These are phyloP conservation scores for Colletotrichum brevisporum DNA, from an alignment of 2,329 filamentous ascomycete genomes.

Conservation along the genomic window DNA sequence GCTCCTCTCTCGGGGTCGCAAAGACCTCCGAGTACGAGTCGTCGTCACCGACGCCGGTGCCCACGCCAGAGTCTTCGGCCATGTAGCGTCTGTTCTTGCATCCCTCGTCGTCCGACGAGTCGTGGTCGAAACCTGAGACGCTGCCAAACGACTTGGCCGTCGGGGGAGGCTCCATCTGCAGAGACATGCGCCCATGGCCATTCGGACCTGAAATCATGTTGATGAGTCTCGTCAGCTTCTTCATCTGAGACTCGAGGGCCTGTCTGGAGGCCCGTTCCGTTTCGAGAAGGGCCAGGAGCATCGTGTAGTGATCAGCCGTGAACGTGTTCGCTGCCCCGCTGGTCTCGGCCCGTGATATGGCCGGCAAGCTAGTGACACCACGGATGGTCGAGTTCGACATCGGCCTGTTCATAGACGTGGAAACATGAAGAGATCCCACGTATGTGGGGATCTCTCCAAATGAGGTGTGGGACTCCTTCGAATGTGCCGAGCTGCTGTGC, in stretches of 20 bases:
- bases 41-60: slow-evolving; percentile 53
- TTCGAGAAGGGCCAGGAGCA: slow-evolving; percentile 66
- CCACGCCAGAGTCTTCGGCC: slow-evolving; percentile 54
- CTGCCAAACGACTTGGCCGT: slow-evolving; percentile 54
- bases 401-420: slow-evolving; percentile 52
- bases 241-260: slow-evolving; percentile 70
- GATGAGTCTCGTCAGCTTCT: slow-evolving; percentile 64
- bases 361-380: slow-evolving; percentile 61
- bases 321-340: slow-evolving; percentile 45
- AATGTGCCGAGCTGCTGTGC: slow-evolving; percentile 55
- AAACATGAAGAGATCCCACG: slow-evolving; percentile 58
- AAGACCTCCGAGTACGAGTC: slow-evolving; percentile 64
- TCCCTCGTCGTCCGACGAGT: slow-evolving; percentile 54
- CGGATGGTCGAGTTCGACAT: slow-evolving; percentile 64
- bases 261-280: slow-evolving; percentile 70
- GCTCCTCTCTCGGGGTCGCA: slow-evolving; percentile 66
- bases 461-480: slow-evolving; percentile 58
- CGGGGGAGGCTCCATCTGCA: slow-evolving; percentile 49
- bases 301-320: slow-evolving; percentile 63
- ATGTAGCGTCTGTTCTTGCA: slow-evolving; percentile 38
- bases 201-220: slow-evolving; percentile 56
- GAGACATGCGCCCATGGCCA: slow-evolving; percentile 36
- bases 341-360: slow-evolving; percentile 51
- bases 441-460: slow-evolving; percentile 63
- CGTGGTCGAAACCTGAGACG: slow-evolving; percentile 59